Percentiles rank a stretch among this genome's conserved stretches.
phyloP scores from a whole-genome alignment of 2,329 filamentous ascomycete species.

The Pestalotiopsis sp. region DNA sequence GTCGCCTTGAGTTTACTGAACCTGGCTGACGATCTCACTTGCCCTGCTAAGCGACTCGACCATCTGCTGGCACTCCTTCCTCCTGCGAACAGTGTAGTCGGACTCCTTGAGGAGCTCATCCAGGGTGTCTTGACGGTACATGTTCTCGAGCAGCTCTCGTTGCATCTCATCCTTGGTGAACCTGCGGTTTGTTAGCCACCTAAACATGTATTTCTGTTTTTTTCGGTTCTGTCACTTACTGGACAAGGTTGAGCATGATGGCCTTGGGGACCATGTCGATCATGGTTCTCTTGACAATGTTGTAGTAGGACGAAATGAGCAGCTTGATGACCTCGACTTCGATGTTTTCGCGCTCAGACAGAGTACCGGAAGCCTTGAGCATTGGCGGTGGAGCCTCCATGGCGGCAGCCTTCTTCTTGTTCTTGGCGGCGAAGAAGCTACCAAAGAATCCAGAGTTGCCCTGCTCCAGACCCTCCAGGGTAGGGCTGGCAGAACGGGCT shows the following conservation, averaged over 20 bases:
- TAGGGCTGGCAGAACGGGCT: slow-evolving; percentile 75
- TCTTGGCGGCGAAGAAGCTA: slow-evolving; percentile 98
- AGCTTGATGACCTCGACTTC: slow-evolving; percentile 99
- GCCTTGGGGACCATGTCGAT: slow-evolving; percentile 99
- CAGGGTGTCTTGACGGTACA: slow-evolving; percentile 89
- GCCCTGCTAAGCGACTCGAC: slow-evolving; percentile 89
- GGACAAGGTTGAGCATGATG: slow-evolving; percentile 95
- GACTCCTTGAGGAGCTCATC: slow-evolving; percentile 97
- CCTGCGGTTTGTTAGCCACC: slow-evolving; percentile 44
- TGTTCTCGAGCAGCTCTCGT: slow-evolving; percentile 91
- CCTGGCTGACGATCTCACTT: slow-evolving; percentile 91
- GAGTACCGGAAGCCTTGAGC: slow-evolving; percentile 89
- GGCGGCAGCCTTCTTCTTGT: slow-evolving; percentile 99
- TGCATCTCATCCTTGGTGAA: slow-evolving; percentile 99
- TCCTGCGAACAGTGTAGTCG: slow-evolving; percentile 90
- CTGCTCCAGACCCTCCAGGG: slow-evolving; percentile 50
- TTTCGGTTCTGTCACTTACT: slow-evolving; percentile 60
- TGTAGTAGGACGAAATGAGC: slow-evolving; percentile 94
- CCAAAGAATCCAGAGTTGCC: slow-evolving; percentile 87
- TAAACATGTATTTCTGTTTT: neutral
- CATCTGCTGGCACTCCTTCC: slow-evolving; percentile 99
- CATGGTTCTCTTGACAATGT: slow-evolving; percentile 97
- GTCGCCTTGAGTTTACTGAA: slow-evolving; percentile 48
- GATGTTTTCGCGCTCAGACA: slow-evolving; percentile 91
- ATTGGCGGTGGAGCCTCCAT: slow-evolving; percentile 95